phyloP scores from a whole-genome alignment of 192 early-diverging fungal genomes.

The Dimargaris cristalligena region DNA sequence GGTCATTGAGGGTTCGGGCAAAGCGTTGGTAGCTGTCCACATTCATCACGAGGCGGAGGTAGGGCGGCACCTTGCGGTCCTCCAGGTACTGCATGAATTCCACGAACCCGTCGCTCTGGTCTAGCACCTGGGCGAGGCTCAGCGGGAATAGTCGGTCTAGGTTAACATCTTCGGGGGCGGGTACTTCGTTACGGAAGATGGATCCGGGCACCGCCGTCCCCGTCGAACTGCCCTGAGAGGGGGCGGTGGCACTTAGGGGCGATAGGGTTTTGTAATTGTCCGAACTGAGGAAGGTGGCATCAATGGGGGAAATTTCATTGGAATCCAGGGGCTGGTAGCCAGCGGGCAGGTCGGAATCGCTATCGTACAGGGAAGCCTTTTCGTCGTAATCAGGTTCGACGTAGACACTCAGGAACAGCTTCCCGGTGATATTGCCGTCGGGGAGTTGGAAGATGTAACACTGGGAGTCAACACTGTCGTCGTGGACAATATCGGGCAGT shows the following conservation, averaged over 20 bases:
- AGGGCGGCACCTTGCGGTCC: background rate
- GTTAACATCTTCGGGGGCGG: background rate
- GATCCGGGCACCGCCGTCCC: background rate
- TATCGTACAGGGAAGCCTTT: too few relatives aligned
- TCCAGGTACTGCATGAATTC: slow-evolving; percentile 13
- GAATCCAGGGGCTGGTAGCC: too few relatives aligned
- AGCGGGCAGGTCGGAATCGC: too few relatives aligned
- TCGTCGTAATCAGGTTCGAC: background rate
- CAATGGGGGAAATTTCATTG: too few relatives aligned
- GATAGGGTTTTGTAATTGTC: too few relatives aligned
- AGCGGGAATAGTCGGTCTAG: background rate
- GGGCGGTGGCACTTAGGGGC: too few relatives aligned
- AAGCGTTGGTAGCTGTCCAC: slow-evolving; percentile 11
- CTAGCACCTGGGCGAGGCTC: background rate
- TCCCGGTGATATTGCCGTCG: background rate
- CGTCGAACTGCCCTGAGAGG: too few relatives aligned
- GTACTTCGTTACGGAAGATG: too few relatives aligned
- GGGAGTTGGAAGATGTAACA: background rate
- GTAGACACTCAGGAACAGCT: background rate
- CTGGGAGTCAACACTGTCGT: background rate
- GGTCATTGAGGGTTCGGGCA: slow-evolving; percentile 10
- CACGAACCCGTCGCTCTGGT: background rate
- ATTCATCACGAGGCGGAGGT: slow-evolving; percentile 10
- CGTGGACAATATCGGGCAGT: background rate
- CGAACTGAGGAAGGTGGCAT: too few relatives aligned